Base-by-base conservation (phyloP, 1,284 basidiomycete species). In the Melanopsichium pennsylvanicum region DNA sequence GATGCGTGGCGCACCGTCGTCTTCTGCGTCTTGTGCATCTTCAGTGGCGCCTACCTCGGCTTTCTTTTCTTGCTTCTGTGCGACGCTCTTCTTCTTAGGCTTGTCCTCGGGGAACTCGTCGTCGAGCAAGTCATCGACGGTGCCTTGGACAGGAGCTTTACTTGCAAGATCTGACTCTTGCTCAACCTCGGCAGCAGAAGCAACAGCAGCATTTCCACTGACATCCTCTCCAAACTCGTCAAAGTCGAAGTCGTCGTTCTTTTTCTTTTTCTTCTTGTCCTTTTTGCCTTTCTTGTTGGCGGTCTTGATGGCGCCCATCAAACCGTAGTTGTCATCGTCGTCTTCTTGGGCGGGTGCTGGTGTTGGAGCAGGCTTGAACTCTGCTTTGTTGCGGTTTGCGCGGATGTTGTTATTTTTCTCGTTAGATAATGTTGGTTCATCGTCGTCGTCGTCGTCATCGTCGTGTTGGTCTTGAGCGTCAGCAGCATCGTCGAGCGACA, bases 201-300 rank as follows among this genome's bases (percentile, higher is more conserved):
- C 43, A n/a, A n/a, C n/a, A 22, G 44, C 44, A 19, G 70, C 59
- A 32, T 71, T 72, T 11, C 68, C 69, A 39, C 70, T 63, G 32
- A 76, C 61, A 26, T 79, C 75, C 40, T 76, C 70, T 26, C 50
- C 77, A 6, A 73, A 63, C 44, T 77, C 74, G 43, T 75, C 76
- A 50, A 74, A 77, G 33, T 73, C 72, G 25, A 76, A 74, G 32
- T 75, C 67, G 56, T 78, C 77, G 42, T 75, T 68, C 52, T 75
- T 76, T 41, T 70, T 66, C 27, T 66, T 72, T 27, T 74, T 75
- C 66, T 72, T 68, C 47, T 70, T 64, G 44, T 70, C 56, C 60
- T 76, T 79, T 47, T 77, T 74, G 35, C 68, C 68, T 42, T 77
- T 77, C 43, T 69, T 73, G 45, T 49, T 60, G 19, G 56, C 56